phyloP scores from a whole-genome alignment of 495 filamentous ascomycete species.

The Podospora didyma region DNA sequence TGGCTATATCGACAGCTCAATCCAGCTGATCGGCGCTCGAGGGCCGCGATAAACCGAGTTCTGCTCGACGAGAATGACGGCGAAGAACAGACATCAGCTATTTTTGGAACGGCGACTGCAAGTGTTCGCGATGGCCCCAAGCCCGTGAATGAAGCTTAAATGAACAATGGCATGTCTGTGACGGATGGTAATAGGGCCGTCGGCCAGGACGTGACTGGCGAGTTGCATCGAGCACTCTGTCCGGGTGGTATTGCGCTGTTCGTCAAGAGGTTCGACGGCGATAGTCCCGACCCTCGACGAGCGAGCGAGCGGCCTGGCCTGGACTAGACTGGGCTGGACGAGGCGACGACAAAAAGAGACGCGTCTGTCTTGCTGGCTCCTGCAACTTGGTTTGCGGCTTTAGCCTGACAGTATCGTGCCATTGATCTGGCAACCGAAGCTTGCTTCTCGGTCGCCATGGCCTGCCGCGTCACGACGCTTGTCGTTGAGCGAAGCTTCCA shows the following conservation, averaged over 20 bases:
- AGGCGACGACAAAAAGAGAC: no score
- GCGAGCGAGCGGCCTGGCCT: no score
- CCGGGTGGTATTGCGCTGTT: conserved; percentile 14
- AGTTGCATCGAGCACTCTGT: conserved; percentile 17
- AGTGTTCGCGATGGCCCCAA: background rate
- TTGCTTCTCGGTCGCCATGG: background rate
- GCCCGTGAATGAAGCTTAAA: conserved; percentile 14
- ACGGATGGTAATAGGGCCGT: conserved; percentile 10
- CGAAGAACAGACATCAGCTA: conserved; percentile 12
- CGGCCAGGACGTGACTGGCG: conserved; percentile 6
- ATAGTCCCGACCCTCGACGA: conserved; percentile 1
- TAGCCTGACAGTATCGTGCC: conserved; percentile 3
- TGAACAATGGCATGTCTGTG: conserved; percentile 10
- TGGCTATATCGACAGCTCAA: conserved; percentile 22
- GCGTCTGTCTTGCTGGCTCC: no score
- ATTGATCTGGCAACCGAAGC: background rate
- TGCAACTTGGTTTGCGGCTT: background rate
- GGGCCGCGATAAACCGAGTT: conserved; percentile 27
- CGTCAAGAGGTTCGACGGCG: conserved; percentile 14
- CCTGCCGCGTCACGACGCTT: background rate
- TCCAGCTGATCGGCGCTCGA: conserved; percentile 21
- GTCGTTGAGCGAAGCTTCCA: conserved; percentile 1
- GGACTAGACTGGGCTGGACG: background rate
- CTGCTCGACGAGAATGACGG: background rate
- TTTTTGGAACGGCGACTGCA: conserved; percentile 24